Base-by-base conservation (phyloP, 371 early-diverging fungal species). In the Gilbertella persicaria region DNA sequence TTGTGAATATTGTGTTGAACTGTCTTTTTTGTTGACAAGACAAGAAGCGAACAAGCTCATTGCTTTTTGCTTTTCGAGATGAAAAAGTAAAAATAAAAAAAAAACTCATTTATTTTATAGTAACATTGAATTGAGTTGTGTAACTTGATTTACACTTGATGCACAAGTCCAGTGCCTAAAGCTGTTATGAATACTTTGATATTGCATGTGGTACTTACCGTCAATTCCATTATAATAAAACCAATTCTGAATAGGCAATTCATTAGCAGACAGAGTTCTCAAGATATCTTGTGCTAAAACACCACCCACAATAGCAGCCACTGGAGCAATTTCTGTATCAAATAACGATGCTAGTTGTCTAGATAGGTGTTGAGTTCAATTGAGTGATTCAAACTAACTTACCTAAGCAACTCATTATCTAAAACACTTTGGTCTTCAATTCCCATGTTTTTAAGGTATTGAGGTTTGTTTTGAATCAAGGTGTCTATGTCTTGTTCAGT, bases 231-330 rank as follows among this genome's bases (percentile, higher is more conserved):
- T 85, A 50, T 84, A 92, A 33, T 81, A 66, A 59, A 91, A 89
- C 70, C 88, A 86, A 64, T 97, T 97, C 58, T 86, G 73, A 12
- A 94, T 70, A 3, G 96, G 94, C 21, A 80, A 67, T 29, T 88
- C 94, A 53, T 92, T 93, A 20, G 74, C 79, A 6, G 92, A 86
- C 8, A 96, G 58, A 5, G 88, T 86, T 67, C 90, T 89, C 35
- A 96, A 73, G 20, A 92, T 82, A 45, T 96, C 96, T 53, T 96
- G 96, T 0, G 94, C 88, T 35, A 95, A 70, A 1, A 94, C 79
- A 10, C 94, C 96, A 28, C 97, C 97, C 0, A 94, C 70, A 48
- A 96, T 86, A 3, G 96, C 90, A 37, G 89, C 84, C 7, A 90
- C 82, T 17, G 94, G 87, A 1, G 82, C 65, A 33, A 92, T 58